Conservation (phyloP, 2,329 filamentous ascomycete genomes). For the Gaeumannomyces sp. region DNA sequence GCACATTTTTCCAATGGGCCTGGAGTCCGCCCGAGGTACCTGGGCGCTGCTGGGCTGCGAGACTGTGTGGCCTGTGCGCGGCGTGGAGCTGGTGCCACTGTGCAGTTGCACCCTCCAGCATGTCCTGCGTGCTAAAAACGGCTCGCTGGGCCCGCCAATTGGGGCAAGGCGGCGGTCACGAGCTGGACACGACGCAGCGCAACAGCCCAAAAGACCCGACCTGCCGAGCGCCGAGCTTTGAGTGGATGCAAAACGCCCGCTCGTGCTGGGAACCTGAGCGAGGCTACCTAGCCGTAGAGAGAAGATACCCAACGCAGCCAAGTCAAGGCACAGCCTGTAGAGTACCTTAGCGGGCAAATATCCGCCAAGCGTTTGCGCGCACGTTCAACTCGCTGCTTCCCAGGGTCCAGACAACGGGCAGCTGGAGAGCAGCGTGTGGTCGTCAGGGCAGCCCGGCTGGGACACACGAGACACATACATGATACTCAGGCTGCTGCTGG, state of each 20-base stretch:
- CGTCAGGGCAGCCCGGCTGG: not conserved
- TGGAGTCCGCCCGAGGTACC: not conserved
- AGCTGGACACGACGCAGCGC: not conserved
- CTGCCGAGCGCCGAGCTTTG: not conserved
- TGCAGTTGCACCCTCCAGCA: not conserved
- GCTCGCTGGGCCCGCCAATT: not conserved
- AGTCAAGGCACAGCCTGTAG: too few relatives aligned
- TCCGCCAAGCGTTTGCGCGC: not conserved
- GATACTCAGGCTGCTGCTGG: not conserved
- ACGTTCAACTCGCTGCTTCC: not conserved
- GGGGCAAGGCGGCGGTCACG: not conserved
- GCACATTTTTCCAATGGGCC: too few relatives aligned
- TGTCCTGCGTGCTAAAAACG: not conserved
- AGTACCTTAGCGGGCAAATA: not conserved
- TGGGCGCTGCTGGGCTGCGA: not conserved
- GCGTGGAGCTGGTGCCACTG: not conserved
- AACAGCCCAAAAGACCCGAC: not conserved
- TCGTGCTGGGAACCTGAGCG: not conserved
- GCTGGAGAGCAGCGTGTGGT: not conserved
- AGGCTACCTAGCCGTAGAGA: not conserved
- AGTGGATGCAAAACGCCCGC: not conserved
- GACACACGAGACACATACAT: not conserved
- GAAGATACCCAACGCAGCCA: not conserved
- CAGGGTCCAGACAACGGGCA: too few relatives aligned
- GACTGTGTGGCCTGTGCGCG: not conserved